Conservation (phyloP, 1,139 yeast species). For the Diutina pseudorugosa region DNA sequence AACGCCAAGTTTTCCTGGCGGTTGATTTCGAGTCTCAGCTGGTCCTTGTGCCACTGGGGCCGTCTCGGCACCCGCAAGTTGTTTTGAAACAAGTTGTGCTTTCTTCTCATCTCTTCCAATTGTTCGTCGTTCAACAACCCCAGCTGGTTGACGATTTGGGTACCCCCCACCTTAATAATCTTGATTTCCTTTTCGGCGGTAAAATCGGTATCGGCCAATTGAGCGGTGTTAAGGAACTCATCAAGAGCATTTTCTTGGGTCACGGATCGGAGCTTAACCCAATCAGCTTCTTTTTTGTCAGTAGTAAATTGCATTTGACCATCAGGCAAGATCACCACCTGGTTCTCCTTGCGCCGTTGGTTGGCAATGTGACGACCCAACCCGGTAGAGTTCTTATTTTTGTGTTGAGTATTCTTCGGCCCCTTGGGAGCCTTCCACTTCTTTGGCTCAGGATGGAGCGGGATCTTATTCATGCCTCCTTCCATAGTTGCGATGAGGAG, state of each 20-base stretch:
- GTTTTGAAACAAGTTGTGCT: constrained; percentile 66
- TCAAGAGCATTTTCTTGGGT: constrained; percentile 92
- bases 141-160: constrained; percentile 31
- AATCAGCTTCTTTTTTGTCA: constrained; percentile 70
- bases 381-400: constrained; percentile 75
- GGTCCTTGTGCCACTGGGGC: constrained; percentile 70
- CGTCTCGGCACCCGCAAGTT: constrained; percentile 90
- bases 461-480: constrained; percentile 19
- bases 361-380: constrained; percentile 77
- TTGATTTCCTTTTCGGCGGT: constrained; percentile 87
- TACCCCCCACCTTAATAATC: constrained; percentile 66
- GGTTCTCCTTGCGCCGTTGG: constrained; percentile 57
- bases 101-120: constrained; percentile 41
- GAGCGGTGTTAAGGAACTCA: constrained; percentile 90
- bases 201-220: constrained; percentile 91
- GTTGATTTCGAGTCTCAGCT: constrained; percentile 69
- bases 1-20: constrained; percentile 85
- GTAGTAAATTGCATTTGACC: constrained; percentile 80
- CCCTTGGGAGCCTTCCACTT: constrained; percentile 69
- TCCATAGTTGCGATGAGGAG: not conserved
- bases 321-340: constrained; percentile 63
- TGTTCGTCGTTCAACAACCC: constrained; percentile 57
- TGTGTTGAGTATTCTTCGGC: constrained; percentile 78
- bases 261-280: constrained; percentile 87
- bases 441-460: constrained; percentile 36